Conservation (phyloP, 345 rosid genomes). For the Gossypium mustelinum region DNA sequence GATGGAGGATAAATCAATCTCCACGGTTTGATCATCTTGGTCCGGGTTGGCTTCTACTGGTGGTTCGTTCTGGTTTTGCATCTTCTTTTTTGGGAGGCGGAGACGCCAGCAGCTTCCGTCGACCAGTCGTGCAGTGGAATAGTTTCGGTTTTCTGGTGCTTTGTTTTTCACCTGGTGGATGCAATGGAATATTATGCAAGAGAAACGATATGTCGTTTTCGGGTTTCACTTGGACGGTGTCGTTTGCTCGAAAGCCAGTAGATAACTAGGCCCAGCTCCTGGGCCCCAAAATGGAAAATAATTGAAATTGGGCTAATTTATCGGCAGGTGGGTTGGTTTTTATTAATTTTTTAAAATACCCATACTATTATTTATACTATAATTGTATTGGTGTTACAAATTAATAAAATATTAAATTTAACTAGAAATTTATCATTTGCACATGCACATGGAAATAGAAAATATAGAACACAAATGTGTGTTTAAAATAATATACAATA, state of each 20-base stretch:
- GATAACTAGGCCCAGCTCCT: background rate
- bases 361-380: no score
- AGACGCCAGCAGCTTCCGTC: slow-evolving; percentile 8
- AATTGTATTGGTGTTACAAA: no score
- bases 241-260: background rate
- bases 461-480: no score
- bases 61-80: slow-evolving; percentile 22
- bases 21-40: slow-evolving; percentile 28
- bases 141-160: background rate
- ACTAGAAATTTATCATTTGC: no score
- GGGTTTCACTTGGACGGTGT: background rate
- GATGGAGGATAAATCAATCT: slow-evolving; percentile 43
- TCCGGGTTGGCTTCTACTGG: slow-evolving; percentile 11
- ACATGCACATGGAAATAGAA: no score
- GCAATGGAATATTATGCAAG: background rate
- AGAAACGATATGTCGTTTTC: background rate
- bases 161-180: background rate
- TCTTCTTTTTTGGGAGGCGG: slow-evolving; percentile 8
- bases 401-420: no score
- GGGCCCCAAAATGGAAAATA: background rate
- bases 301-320: background rate
- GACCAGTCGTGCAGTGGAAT: slow-evolving; percentile 11
- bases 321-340: no score
- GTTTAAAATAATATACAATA: no score
- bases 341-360: no score